Conservation (phyloP, 164 flowering plant genomes). For the Cinnamomum chago region DNA sequence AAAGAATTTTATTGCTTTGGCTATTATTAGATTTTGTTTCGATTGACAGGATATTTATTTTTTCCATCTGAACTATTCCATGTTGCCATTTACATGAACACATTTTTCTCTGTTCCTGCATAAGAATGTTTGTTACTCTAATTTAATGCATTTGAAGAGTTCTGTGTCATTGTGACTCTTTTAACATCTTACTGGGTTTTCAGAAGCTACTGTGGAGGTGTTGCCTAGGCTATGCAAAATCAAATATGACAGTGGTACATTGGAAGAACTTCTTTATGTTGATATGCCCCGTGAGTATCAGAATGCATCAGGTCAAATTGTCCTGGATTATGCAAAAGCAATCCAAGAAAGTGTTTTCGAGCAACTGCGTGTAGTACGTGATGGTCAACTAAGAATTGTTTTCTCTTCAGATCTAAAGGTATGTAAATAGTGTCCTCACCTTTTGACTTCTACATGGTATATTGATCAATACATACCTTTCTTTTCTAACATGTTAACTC, state of each 20-base stretch:
- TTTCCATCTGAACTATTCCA: not conserved
- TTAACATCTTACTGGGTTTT: not conserved
- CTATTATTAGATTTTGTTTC: not conserved
- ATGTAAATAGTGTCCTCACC: not conserved
- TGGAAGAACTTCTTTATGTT: slow-evolving; percentile 96
- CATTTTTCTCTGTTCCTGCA: not conserved
- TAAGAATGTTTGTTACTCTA: not conserved
- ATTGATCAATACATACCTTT: not conserved
- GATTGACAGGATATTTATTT: too few relatives aligned
- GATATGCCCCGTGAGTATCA: slow-evolving; percentile 97
- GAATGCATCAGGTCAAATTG: slow-evolving; percentile 90
- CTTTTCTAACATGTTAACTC: not conserved
- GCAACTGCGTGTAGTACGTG: slow-evolving; percentile 97
- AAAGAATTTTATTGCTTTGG: not conserved
- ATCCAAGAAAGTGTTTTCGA: slow-evolving; percentile 99
- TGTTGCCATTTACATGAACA: not conserved
- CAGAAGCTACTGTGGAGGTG: slow-evolving; percentile 98
- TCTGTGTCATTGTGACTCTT: not conserved
- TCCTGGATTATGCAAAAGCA: slow-evolving; percentile 96
- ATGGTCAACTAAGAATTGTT: slow-evolving; percentile 94
- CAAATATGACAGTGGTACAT: slow-evolving; percentile 97
- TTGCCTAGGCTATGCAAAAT: slow-evolving; percentile 96
- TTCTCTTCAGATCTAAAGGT: slow-evolving; percentile 96
- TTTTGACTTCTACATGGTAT: not conserved
- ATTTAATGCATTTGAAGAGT: not conserved